phyloP scores from a whole-genome alignment of 495 filamentous ascomycete species.

The Platismatia glauca region DNA sequence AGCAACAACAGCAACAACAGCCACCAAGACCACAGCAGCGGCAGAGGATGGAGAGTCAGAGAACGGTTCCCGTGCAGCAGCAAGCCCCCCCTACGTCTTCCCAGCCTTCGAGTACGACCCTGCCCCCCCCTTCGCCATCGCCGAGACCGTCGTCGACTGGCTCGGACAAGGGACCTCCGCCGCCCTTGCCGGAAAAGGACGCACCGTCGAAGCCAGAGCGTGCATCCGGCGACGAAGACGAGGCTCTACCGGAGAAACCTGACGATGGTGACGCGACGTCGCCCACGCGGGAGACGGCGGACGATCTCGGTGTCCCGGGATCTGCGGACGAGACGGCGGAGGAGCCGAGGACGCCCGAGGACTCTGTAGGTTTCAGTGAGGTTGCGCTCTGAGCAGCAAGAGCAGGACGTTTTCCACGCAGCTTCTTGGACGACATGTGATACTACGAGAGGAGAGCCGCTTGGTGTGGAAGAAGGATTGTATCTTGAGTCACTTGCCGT shows the following conservation, averaged over 20 bases:
- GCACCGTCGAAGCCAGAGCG: conserved; percentile 4
- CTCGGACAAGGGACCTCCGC: conserved; percentile 8
- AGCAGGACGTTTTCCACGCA: neutral
- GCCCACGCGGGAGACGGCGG: neutral
- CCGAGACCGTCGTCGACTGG: conserved; percentile 1
- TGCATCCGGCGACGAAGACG: neutral
- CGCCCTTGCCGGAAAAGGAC: conserved; percentile 18
- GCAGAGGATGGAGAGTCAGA: conserved; percentile 34
- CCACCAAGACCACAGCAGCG: conserved; percentile 21
- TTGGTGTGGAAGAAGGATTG: neutral
- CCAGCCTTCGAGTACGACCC: neutral
- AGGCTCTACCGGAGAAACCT: neutral
- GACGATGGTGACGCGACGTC: neutral
- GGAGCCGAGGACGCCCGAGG: conserved; percentile 10
- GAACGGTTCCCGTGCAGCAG: conserved; percentile 11
- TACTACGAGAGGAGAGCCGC: neutral
- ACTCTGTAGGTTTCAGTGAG: conserved; percentile 12
- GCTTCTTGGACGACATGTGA: neutral
- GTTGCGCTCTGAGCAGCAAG: conserved; percentile 7
- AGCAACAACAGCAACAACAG: conserved; percentile 12
- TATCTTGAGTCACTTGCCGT: neutral
- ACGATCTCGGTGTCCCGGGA: neutral
- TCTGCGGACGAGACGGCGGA: conserved; percentile 9
- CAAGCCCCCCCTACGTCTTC: neutral
- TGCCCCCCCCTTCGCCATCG: conserved; percentile 6